These are phyloP conservation scores for Viola pubescens DNA, from an alignment of 441 rosid species.

Conservation along the genomic window DNA sequence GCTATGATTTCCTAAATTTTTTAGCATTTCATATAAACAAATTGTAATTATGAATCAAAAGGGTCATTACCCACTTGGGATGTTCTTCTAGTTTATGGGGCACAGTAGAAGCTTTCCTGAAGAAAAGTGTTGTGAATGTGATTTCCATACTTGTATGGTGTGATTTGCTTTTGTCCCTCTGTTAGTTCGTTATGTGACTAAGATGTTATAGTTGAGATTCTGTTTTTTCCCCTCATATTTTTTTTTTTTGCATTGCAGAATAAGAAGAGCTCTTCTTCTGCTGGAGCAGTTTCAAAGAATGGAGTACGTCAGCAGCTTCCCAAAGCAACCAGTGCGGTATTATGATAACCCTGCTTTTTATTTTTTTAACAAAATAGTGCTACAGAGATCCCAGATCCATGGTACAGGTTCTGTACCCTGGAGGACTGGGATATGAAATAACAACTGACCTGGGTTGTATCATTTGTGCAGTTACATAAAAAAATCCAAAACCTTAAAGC, in stretches of 20 bases:
- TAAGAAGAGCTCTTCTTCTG: slow-evolving; percentile 39
- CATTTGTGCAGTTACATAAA: slow-evolving; percentile 34
- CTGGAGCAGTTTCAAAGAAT: slow-evolving; percentile 28
- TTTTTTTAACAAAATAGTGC: not conserved
- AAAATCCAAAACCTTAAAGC: slow-evolving; percentile 65
- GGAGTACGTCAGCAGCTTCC: slow-evolving; percentile 28
- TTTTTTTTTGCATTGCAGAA: slow-evolving; percentile 35
- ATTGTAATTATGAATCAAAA: too few relatives aligned
- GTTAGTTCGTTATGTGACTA: too few relatives aligned
- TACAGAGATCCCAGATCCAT: too few relatives aligned
- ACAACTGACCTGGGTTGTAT: slow-evolving; percentile 11
- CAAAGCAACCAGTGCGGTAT: slow-evolving; percentile 45
- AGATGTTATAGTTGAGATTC: too few relatives aligned
- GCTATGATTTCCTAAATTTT: too few relatives aligned
- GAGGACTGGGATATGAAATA: not conserved
- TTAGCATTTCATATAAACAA: too few relatives aligned
- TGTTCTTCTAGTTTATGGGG: too few relatives aligned
- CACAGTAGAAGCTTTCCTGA: too few relatives aligned
- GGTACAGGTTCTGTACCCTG: too few relatives aligned
- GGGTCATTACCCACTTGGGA: too few relatives aligned
- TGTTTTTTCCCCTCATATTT: slow-evolving; percentile 13
- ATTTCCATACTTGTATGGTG: too few relatives aligned
- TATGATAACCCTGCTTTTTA: not conserved
- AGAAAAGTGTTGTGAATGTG: too few relatives aligned
- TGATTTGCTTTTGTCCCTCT: not conserved